Evolutionary conservation across 345 rosid species (phyloP), one percentile per base, ranked within the genome.

Genomic region (Ailanthus altissimus): DNA sequence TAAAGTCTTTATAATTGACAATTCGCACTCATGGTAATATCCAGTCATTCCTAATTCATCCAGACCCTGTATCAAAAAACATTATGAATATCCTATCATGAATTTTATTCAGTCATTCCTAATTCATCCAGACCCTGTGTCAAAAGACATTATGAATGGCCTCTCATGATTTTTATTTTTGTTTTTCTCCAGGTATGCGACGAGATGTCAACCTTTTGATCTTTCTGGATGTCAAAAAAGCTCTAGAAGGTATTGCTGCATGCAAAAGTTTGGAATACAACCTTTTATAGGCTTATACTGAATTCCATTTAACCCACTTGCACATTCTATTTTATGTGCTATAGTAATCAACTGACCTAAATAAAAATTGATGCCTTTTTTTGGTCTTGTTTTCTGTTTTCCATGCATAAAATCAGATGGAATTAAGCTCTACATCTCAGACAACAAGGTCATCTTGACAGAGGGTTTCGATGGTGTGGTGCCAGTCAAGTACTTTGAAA

Each of bases 391-490:
- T 36, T 16, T 66, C 21, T 69, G 14, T 40, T 70, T 63, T 75
- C 46, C 57, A 5, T 58, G 0, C 67, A 32, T 71, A 5, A 36
- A 63, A 66, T 49, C 82, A 95, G 99, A 90, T 43, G 98, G 98
- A 63, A 90, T 92, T 90, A 87, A 90, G 77, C 80, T 95, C 51
- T 95, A 92, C 84, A 80, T 95, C 59, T 93, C 99, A 7, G 98
- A 95, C 80, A 95, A 95, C 76, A 83, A 78, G 82, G 99, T 95
- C 85, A 85, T 93, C 50, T 77, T 95, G 83, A 93, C 97, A 2
- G 98, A 95, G 84, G 99, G 99, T 59, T 88, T 92, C 59, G 87
- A 91, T 72, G 99, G 99, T 60, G 86, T 87, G 3, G 91, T 93
- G 42, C 97, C 97, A 4, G 87, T 79, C 8, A 81, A 85, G 58